Evolutionary conservation across 257 asterid species (phyloP), one percentile per base, ranked within the genome.

Genomic region (Lantana camara): DNA sequence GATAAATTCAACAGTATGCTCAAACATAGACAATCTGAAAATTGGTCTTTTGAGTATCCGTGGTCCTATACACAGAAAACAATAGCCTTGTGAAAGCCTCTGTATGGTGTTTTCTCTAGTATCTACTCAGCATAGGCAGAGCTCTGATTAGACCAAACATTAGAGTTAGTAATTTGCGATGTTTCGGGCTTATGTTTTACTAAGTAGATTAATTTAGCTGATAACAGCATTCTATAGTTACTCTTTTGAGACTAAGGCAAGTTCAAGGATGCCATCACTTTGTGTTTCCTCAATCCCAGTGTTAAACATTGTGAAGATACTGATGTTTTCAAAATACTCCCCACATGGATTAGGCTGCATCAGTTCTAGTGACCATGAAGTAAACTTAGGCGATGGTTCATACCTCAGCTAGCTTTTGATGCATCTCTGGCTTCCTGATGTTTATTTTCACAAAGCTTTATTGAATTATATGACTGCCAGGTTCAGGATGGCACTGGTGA

Each of bases 401-500:
- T n/a, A n/a, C n/a, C n/a, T n/a, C n/a, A n/a, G n/a, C n/a, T 2
- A 47, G 19, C 1, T 9, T 27, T 27, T 27, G 32, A 27, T 5
- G 21, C n/a, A 34, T 46, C 21, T 35, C 35, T 51, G 14, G 22
- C 23, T 52, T 32, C 20, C 24, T 4, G 46, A 13, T 46, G 22
- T 38, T 27, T 34, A 9, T 16, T 4, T 22, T 52, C 21, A 44
- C 46, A 1, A 32, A 46, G 16, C 64, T 30, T 44, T 17, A n/a
- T 44, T 21, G 17, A 37, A 55, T 63, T 44, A 42, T 24, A 46
- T 40, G 40, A 74, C 62, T 42, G 21, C 32, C 88, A 90, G 99
- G 81, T 94, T 66, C 93, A 94, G 74, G 99, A 90, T 59, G 83
- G 80, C 58, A 84, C 87, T 0, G 96, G 97, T 13, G 99, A 90